These are phyloP conservation scores for Vitis hybrid DNA, from an alignment of 177 flowering plant species.

Conservation along the genomic window DNA sequence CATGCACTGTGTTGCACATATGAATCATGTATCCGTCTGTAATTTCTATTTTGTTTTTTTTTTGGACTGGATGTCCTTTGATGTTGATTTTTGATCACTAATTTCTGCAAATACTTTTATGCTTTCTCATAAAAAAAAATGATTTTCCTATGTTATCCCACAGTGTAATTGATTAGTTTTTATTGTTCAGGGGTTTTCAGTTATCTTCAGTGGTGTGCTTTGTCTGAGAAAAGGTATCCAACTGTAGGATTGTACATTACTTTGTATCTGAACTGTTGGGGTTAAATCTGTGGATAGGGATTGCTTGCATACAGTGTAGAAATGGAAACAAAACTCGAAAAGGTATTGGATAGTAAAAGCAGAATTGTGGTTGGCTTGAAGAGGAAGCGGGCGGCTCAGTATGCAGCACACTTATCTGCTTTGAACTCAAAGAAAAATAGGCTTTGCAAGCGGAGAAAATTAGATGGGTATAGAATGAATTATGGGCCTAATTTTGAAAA, in stretches of 20 bases:
- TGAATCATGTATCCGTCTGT: neutral
- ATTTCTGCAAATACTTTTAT: neutral
- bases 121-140: neutral
- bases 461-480: conserved; percentile 33
- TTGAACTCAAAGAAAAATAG: conserved; percentile 23
- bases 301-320: conserved; percentile 32
- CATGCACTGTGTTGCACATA: neutral
- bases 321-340: conserved; percentile 61
- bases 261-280: conserved; percentile 24
- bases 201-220: conserved; percentile 19
- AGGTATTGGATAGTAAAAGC: conserved; percentile 58
- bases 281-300: conserved; percentile 31
- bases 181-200: conserved; percentile 24
- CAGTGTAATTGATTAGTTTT: neutral
- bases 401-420: conserved; percentile 26
- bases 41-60: neutral
- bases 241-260: conserved; percentile 15
- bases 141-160: neutral
- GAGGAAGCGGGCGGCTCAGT: conserved; percentile 43
- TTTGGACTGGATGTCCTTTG: too few relatives aligned
- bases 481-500: conserved; percentile 26
- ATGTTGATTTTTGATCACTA: neutral
- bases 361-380: conserved; percentile 34
- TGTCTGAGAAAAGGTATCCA: conserved; percentile 15
- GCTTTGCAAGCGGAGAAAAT: conserved; percentile 46